Evolutionary conservation across 163 green algal genomes (phyloP), one percentile per base, ranked within the genome.

Genomic region (Scenedesmus sp.): DNA sequence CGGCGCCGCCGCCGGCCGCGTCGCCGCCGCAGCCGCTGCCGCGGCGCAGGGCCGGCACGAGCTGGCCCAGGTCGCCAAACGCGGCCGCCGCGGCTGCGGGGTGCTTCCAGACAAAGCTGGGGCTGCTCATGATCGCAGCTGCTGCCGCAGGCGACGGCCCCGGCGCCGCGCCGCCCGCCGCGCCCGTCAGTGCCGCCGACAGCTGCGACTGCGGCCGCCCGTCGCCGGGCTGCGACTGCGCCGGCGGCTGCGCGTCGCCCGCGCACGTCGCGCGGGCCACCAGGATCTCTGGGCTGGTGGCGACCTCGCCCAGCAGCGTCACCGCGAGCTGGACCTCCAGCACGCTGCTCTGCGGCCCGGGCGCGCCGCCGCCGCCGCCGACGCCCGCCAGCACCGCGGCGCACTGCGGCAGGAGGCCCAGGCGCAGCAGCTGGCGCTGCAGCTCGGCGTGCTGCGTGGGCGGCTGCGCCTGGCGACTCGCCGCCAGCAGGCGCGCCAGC

Each of bases 11-110:
- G 51, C 22, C 42, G 56, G 39, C 64, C 44, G 4, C 2, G 50
- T 26, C 50, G 50, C 17, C 50, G 50, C 50, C 17, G 6, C 18
- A 9, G 17, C 50, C 7, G 17, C 50, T 18, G 39, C 63, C 24
- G 39, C 9, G 22, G 34, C 17, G 50, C 20, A 26, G 18, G 28
- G 10, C 22, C 26, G 22, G 26, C 14, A 60, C 22, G 13, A 67
- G 39, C 39, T 22, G 26, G 6, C 7, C 1, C 54, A 67, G 42
- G 31, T 67, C 70, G 22, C 70, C 54, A n/a, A 67, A 67, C 3
- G 70, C 70, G 34, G 54, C 70, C 31, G 70, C 70, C 24, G 70
- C 70, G 36, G 67, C 67, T 26, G 67, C 67, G 18, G 67, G 67
- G 28, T 76, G 28, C 50, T 65, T 76, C 67, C 67, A 76, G 9